Conservation (phyloP, 164 flowering plant genomes). For the Sextonia rubra region DNA sequence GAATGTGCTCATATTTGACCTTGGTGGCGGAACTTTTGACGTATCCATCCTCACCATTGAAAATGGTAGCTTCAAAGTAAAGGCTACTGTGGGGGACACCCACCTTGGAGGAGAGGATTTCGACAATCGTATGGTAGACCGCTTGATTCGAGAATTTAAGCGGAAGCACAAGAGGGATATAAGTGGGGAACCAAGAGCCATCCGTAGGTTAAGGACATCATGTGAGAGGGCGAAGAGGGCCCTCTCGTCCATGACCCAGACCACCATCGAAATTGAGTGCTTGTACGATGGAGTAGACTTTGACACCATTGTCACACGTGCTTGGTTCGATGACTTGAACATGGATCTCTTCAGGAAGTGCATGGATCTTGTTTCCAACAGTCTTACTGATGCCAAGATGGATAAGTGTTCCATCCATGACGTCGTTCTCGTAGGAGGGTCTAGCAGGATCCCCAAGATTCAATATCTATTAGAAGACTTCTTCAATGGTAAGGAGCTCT, state of each 20-base stretch:
- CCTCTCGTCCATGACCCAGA: slow-evolving; percentile 44
- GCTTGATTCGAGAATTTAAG: slow-evolving; percentile 7
- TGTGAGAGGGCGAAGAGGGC: slow-evolving; percentile 58
- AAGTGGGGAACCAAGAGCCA: slow-evolving; percentile 41
- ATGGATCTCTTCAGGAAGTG: slow-evolving; percentile 54
- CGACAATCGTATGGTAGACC: slow-evolving; percentile 44
- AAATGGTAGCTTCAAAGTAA: background rate
- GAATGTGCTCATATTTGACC: slow-evolving; percentile 7
- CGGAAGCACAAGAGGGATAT: slow-evolving; percentile 53
- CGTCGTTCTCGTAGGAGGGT: slow-evolving; percentile 59
- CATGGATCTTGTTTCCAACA: slow-evolving; percentile 52
- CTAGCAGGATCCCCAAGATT: slow-evolving; percentile 54
- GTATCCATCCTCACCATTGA: slow-evolving; percentile 11
- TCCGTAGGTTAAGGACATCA: slow-evolving; percentile 42
- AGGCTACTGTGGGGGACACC: slow-evolving; percentile 14
- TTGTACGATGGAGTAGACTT: slow-evolving; percentile 52
- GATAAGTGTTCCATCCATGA: slow-evolving; percentile 48
- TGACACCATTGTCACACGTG: slow-evolving; percentile 48
- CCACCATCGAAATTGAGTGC: slow-evolving; percentile 49
- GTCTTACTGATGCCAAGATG: slow-evolving; percentile 50
- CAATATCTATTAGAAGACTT: slow-evolving; percentile 52
- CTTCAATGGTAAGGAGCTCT: slow-evolving; percentile 59
- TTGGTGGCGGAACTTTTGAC: slow-evolving; percentile 11
- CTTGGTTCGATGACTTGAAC: slow-evolving; percentile 52
- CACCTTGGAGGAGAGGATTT: slow-evolving; percentile 62